Conservation (phyloP, 2,329 filamentous ascomycete species). For the Ophiocordyceps camponoti-floridani region DNA sequence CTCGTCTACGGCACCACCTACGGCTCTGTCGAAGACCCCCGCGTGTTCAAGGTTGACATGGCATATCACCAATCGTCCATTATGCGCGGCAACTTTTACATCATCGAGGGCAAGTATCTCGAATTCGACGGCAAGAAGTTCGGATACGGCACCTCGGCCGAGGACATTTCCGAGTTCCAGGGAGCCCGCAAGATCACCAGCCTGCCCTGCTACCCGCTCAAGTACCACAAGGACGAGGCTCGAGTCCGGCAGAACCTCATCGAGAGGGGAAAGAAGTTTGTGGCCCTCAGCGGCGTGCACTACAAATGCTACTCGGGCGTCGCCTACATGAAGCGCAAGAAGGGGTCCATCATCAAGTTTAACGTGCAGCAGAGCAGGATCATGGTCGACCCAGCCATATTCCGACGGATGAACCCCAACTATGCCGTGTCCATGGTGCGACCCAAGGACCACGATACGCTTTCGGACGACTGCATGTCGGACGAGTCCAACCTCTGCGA, state of each 20-base stretch:
- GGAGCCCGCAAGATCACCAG: slow-evolving; percentile 70
- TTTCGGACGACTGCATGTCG: slow-evolving; percentile 30
- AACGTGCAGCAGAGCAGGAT: slow-evolving; percentile 74
- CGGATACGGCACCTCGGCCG: slow-evolving; percentile 53
- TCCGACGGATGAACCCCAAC: slow-evolving; percentile 73
- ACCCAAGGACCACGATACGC: slow-evolving; percentile 47
- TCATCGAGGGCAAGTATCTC: slow-evolving; percentile 61
- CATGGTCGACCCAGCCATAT: slow-evolving; percentile 73
- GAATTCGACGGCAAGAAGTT: slow-evolving; percentile 82
- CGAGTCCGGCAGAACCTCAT: slow-evolving; percentile 49
- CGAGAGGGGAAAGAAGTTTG: slow-evolving; percentile 71
- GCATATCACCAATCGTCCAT: slow-evolving; percentile 53
- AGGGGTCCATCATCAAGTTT: slow-evolving; percentile 44
- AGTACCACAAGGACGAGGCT: slow-evolving; percentile 59
- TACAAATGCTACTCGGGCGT: slow-evolving; percentile 72
- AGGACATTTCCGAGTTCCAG: slow-evolving; percentile 58
- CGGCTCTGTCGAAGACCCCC: slow-evolving; percentile 55
- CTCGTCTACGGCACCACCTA: slow-evolving; percentile 66
- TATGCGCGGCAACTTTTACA: slow-evolving; percentile 58
- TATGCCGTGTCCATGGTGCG: slow-evolving; percentile 62
- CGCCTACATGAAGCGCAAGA: slow-evolving; percentile 71
- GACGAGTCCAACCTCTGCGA: slow-evolving; percentile 17
- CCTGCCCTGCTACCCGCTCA: slow-evolving; percentile 57
- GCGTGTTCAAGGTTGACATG: slow-evolving; percentile 67
- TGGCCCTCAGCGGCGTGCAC: slow-evolving; percentile 62